phyloP scores from a whole-genome alignment of 805 yeast species.

The Pichia exigua region DNA sequence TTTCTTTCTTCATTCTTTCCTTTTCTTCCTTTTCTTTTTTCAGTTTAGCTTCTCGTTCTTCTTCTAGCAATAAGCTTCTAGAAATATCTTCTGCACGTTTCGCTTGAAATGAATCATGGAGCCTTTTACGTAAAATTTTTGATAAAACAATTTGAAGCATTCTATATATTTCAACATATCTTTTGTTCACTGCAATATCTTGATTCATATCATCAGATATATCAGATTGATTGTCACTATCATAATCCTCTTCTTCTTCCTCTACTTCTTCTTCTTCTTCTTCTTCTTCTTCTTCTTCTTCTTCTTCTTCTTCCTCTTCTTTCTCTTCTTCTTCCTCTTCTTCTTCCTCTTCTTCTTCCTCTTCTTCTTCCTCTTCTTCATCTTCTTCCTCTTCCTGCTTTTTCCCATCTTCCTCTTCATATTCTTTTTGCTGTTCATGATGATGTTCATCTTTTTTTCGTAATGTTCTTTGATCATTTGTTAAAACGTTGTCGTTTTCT shows the following conservation, averaged over 20 bases:
- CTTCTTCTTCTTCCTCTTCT: slow-evolving; percentile 10
- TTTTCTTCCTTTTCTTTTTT: slow-evolving; percentile 60
- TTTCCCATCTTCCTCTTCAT: slow-evolving; percentile 19
- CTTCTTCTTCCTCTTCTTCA: slow-evolving; percentile 19
- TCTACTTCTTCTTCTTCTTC: slow-evolving; percentile 16
- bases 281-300: slow-evolving; percentile 10
- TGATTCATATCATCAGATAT: slow-evolving; percentile 35
- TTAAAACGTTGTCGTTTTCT: background rate
- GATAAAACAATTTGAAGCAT: slow-evolving; percentile 76
- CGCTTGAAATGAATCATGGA: slow-evolving; percentile 70
- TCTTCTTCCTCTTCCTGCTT: slow-evolving; percentile 2
- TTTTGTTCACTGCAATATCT: slow-evolving; percentile 48
- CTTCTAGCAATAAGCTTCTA: slow-evolving; percentile 52
- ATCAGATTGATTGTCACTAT: slow-evolving; percentile 25
- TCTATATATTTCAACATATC: slow-evolving; percentile 71
- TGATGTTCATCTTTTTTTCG: background rate
- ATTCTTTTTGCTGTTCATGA: background rate
- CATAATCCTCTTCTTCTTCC: slow-evolving; percentile 16
- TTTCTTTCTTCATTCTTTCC: slow-evolving; percentile 57
- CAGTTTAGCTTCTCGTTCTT: slow-evolving; percentile 61
- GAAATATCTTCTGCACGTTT: slow-evolving; percentile 72
- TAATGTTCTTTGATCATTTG: background rate
- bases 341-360: slow-evolving; percentile 7
- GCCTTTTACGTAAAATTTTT: slow-evolving; percentile 63
- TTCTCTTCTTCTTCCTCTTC: slow-evolving; percentile 10